These are phyloP conservation scores for Calycina herbarum DNA, from an alignment of 2,329 filamentous ascomycete genomes.

Conservation along the genomic window DNA sequence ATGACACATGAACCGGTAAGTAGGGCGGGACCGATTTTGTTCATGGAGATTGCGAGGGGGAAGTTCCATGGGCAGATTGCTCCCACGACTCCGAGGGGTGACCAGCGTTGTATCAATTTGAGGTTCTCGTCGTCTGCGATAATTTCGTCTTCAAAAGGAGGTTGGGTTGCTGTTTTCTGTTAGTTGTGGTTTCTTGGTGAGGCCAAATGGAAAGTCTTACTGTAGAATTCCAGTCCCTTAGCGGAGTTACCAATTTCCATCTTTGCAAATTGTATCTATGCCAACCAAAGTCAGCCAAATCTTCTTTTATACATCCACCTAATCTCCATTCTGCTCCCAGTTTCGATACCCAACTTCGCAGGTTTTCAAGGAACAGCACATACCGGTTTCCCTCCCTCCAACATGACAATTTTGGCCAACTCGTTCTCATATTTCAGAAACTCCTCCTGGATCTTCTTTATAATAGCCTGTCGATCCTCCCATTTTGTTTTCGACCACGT, in stretches of 20 bases:
- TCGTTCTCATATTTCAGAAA: conserved; percentile 30
- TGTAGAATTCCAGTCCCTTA: conserved; percentile 17
- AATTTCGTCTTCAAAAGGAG: conserved; percentile 17
- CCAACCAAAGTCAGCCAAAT: not conserved
- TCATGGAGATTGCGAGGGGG: conserved; percentile 47
- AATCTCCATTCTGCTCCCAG: not conserved
- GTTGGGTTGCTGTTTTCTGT: conserved; percentile 7
- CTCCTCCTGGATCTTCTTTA: conserved; percentile 28
- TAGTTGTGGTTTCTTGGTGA: not conserved
- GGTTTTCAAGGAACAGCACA: not conserved
- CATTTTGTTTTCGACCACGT: conserved; percentile 48
- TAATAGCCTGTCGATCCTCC: conserved; percentile 44
- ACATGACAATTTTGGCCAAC: conserved; percentile 46
- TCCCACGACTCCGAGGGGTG: conserved; percentile 50
- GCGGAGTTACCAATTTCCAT: conserved; percentile 15
- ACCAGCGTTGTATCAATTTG: conserved; percentile 46
- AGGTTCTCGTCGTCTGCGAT: conserved; percentile 23
- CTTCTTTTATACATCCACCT: conserved; percentile 31
- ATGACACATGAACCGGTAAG: conserved; percentile 56
- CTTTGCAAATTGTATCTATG: conserved; percentile 21
- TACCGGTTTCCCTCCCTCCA: conserved; percentile 55
- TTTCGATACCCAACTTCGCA: not conserved
- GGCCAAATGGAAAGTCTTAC: conserved; percentile 3
- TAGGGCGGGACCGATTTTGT: conserved; percentile 52
- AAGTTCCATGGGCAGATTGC: conserved; percentile 65